phyloP scores from a whole-genome alignment of 2,329 filamentous ascomycete genomes.

The Arthroderma sp. region DNA sequence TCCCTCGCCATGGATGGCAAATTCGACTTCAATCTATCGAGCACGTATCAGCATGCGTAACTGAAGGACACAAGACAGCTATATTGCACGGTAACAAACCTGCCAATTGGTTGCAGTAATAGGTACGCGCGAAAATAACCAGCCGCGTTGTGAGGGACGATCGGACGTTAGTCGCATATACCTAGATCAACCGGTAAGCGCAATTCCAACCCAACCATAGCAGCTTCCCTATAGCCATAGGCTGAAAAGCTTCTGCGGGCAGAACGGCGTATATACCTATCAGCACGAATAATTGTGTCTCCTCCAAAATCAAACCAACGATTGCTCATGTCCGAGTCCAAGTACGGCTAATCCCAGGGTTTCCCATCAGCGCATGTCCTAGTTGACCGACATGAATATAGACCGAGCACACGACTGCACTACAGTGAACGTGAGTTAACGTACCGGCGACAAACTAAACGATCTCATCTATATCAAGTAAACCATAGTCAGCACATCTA shows the following conservation, averaged over 20 bases:
- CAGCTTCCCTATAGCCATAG: background rate
- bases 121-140: slow-evolving; percentile 86
- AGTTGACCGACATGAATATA: no score
- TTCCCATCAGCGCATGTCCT: no score
- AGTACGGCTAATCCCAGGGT: slow-evolving; percentile 56
- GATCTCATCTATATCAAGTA: slow-evolving; percentile 55
- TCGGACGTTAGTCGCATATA: slow-evolving; percentile 90
- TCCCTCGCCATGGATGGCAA: slow-evolving; percentile 79
- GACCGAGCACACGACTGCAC: no score
- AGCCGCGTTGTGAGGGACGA: slow-evolving; percentile 78
- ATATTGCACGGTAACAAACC: slow-evolving; percentile 26
- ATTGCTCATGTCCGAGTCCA: slow-evolving; percentile 96
- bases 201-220: slow-evolving; percentile 7
- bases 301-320: slow-evolving; percentile 99
- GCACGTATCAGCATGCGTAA: background rate
- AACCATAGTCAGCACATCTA: slow-evolving; percentile 8
- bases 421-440: slow-evolving; percentile 22
- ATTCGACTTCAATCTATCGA: slow-evolving; percentile 69
- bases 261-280: slow-evolving; percentile 33
- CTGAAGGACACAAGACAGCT: background rate
- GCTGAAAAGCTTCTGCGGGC: background rate
- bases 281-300: slow-evolving; percentile 69
- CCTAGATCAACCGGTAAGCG: slow-evolving; percentile 33
- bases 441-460: slow-evolving; percentile 67
- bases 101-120: slow-evolving; percentile 98